phyloP scores from a whole-genome alignment of 495 filamentous ascomycete species.

The Letharia columbiana region DNA sequence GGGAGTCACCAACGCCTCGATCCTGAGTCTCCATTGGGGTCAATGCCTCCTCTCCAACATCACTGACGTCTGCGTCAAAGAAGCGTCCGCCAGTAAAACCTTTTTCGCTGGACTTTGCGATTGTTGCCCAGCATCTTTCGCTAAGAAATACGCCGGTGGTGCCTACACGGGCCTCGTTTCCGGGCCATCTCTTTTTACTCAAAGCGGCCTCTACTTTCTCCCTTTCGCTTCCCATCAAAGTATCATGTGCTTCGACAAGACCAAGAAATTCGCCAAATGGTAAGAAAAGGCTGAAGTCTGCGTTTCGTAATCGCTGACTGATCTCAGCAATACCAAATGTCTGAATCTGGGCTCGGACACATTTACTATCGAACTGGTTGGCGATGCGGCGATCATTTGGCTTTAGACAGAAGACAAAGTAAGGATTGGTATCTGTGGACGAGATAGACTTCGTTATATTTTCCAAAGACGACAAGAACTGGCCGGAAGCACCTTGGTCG shows the following conservation, averaged over 20 bases:
- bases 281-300: conserved; percentile 91
- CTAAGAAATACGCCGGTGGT: conserved; percentile 92
- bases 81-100: conserved; percentile 31
- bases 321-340: conserved; percentile 96
- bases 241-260: conserved; percentile 69
- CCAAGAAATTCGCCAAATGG: conserved; percentile 95
- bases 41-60: conserved; percentile 37
- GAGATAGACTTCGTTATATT: conserved; percentile 79
- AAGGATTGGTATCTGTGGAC: conserved; percentile 74
- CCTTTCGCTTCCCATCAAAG: conserved; percentile 81
- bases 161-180: conserved; percentile 83
- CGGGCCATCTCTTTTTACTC: conserved; percentile 82
- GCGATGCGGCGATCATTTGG: conserved; percentile 95
- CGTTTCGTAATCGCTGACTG: conserved; percentile 80
- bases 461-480: conserved; percentile 83
- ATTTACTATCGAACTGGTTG: conserved; percentile 98
- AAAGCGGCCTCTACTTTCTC: conserved; percentile 88
- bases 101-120: conserved; percentile 65
- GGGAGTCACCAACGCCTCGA: conserved; percentile 56
- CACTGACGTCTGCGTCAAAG: conserved; percentile 41
- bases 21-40: conserved; percentile 38
- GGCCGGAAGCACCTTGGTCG: conserved; percentile 80
- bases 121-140: conserved; percentile 87
- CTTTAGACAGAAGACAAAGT: conserved; percentile 95
- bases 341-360: conserved; percentile 87